phyloP scores from a whole-genome alignment of 2,329 filamentous ascomycete genomes.

The Pseudopithomyces maydicus region DNA sequence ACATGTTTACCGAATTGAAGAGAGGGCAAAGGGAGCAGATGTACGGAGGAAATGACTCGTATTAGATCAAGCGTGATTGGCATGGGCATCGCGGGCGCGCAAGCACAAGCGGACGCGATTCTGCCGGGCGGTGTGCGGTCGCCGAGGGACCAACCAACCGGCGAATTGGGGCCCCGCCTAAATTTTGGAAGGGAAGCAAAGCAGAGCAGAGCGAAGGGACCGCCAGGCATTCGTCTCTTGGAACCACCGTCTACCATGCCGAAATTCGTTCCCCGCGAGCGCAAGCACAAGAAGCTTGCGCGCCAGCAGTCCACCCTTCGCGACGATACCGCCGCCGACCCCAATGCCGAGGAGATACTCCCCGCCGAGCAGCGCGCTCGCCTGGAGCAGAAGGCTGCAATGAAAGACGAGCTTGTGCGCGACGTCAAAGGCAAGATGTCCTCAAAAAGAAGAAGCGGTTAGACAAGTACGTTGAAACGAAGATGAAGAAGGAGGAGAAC shows the following conservation, averaged over 20 bases:
- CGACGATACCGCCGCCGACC: slow-evolving; percentile 51
- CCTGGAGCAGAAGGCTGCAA: slow-evolving; percentile 56
- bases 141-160: not conserved
- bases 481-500: slow-evolving; percentile 93
- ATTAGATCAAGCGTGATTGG: too few relatives aligned
- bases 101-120: slow-evolving; percentile 49
- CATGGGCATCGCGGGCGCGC: too few relatives aligned
- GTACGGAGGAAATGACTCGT: too few relatives aligned
- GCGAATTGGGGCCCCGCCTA: not conserved
- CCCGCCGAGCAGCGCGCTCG: slow-evolving; percentile 58
- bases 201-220: not conserved
- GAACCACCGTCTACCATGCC: slow-evolving; percentile 30
- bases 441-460: slow-evolving; percentile 68
- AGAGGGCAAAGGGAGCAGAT: too few relatives aligned
- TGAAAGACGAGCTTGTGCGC: slow-evolving; percentile 60
- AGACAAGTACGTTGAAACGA: slow-evolving; percentile 80
- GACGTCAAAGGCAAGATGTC: slow-evolving; percentile 62
- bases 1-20: not conserved
- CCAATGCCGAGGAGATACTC: slow-evolving; percentile 58
- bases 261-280: slow-evolving; percentile 57
- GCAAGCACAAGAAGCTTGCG: slow-evolving; percentile 68
- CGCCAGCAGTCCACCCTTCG: slow-evolving; percentile 43
- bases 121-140: slow-evolving; percentile 3
- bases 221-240: not conserved
- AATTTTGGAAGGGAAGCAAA: slow-evolving; percentile 1